A percentile compares a stretch with the other conserved stretches of the same genome.
Evolutionary conservation across 441 rosid species (phyloP).

Genomic region (Euphorbia schlechtendalii): DNA sequence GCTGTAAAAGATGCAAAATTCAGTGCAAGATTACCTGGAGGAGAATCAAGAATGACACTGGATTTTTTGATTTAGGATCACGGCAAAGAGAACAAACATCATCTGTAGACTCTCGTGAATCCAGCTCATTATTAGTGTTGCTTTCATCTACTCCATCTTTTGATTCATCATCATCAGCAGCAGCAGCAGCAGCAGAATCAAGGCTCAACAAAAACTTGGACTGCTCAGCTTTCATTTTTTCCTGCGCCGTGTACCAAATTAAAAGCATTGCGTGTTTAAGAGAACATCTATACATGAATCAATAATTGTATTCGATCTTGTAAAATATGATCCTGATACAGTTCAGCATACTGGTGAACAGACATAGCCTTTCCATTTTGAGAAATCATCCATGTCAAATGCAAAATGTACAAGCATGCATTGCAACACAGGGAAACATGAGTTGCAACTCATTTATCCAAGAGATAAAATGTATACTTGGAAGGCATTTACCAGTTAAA

Average conservation of each 20-base stretch:
- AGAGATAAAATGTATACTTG: not conserved
- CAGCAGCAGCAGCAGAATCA: constrained; percentile 34
- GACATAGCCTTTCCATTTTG: not conserved
- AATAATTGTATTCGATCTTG: not conserved
- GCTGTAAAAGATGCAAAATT: not conserved
- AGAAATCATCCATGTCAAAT: constrained; percentile 3
- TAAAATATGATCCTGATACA: not conserved
- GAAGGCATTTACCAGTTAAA: constrained; percentile 1
- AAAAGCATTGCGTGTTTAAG: constrained; percentile 7
- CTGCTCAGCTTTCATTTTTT: constrained; percentile 96
- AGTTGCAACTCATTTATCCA: not conserved
- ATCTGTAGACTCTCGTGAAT: constrained; percentile 35
- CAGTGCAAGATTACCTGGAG: constrained; percentile 62
- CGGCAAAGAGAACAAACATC: constrained; percentile 92
- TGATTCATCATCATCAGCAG: constrained; percentile 33
- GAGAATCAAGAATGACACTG: constrained; percentile 77
- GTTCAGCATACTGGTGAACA: not conserved
- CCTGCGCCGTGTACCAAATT: constrained; percentile 48
- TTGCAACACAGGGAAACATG: not conserved
- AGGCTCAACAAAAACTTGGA: constrained; percentile 76
- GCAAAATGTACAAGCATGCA: not conserved
- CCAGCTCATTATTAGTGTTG: constrained; percentile 35
- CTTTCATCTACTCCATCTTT: constrained; percentile 42
- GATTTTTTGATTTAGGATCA: constrained; percentile 64
- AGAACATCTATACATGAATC: not conserved